Conservation (phyloP, 805 yeast species). For the Alloascoidea africana region DNA sequence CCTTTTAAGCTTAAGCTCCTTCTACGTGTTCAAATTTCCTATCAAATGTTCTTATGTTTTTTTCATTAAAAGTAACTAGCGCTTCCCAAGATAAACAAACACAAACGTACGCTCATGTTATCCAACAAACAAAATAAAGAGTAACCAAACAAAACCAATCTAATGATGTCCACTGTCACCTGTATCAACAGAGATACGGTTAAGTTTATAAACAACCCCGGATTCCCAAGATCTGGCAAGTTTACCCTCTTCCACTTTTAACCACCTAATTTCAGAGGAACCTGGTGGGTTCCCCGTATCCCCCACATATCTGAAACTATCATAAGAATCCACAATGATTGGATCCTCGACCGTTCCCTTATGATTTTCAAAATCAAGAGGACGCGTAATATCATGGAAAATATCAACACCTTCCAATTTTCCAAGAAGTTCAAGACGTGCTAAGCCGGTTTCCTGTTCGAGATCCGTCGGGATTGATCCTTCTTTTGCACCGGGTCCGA, state of each 20-base stretch:
- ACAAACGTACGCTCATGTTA: too few relatives aligned
- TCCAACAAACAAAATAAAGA: too few relatives aligned
- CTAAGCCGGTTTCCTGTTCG: slow-evolving; percentile 97
- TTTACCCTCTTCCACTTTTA: slow-evolving; percentile 69
- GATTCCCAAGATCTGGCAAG: slow-evolving; percentile 98
- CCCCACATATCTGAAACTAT: slow-evolving; percentile 89
- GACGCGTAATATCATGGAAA: slow-evolving; percentile 59
- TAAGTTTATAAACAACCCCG: slow-evolving; percentile 85
- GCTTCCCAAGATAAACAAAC: too few relatives aligned
- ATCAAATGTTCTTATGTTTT: too few relatives aligned
- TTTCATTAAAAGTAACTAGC: too few relatives aligned
- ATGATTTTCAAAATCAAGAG: slow-evolving; percentile 79
- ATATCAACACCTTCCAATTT: slow-evolving; percentile 91
- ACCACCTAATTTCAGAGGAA: slow-evolving; percentile 84
- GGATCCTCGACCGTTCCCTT: slow-evolving; percentile 87
- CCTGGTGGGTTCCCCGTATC: slow-evolving; percentile 95
- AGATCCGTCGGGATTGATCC: slow-evolving; percentile 85
- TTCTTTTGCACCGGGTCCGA: slow-evolving; percentile 81
- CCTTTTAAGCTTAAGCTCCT: too few relatives aligned
- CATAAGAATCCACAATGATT: slow-evolving; percentile 76
- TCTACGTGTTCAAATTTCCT: too few relatives aligned
- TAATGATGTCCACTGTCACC: too few relatives aligned
- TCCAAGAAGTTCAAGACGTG: slow-evolving; percentile 89
- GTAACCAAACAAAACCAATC: too few relatives aligned
- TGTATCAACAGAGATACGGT: too few relatives aligned